phyloP scores from a whole-genome alignment of 345 rosid genomes.

The Lenwebbia sp. region DNA sequence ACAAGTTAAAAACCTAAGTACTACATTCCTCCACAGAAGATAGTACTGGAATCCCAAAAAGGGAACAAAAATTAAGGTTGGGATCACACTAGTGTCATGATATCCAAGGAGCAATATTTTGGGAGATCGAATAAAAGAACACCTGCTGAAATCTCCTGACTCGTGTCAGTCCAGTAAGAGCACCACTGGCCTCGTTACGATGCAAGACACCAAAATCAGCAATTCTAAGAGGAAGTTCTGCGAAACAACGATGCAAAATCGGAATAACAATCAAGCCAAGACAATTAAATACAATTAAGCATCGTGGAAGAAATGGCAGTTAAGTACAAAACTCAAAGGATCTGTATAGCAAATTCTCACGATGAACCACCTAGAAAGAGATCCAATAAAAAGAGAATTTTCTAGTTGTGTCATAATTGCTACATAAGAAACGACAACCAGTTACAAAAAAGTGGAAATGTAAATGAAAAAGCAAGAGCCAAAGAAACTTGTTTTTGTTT shows the following conservation, averaged over 20 bases:
- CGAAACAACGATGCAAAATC: conserved; percentile 1
- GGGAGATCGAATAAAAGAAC: neutral
- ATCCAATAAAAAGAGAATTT: neutral
- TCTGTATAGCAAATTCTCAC: neutral
- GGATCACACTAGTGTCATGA: neutral
- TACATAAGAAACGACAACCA: neutral
- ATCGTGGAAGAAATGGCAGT: neutral
- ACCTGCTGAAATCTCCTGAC: conserved; percentile 99
- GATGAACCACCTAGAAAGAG: neutral
- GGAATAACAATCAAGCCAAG: neutral
- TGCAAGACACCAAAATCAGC: conserved; percentile 98
- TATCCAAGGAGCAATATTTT: neutral
- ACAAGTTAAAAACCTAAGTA: neutral
- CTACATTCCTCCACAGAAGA: neutral
- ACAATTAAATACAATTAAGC: neutral
- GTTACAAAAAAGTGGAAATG: no score
- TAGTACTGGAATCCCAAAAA: neutral
- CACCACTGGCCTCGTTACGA: conserved; percentile 98
- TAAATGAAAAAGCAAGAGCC: no score
- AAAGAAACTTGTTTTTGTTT: no score
- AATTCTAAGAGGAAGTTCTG: conserved; percentile 87
- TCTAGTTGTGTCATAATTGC: neutral
- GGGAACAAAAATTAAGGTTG: neutral
- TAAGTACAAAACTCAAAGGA: neutral
- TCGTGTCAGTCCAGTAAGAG: conserved; percentile 89